Evolutionary conservation across 1,139 yeast genomes (phyloP), one percentile per base, ranked within the genome.

Genomic region (Zygoascus meyerae): DNA sequence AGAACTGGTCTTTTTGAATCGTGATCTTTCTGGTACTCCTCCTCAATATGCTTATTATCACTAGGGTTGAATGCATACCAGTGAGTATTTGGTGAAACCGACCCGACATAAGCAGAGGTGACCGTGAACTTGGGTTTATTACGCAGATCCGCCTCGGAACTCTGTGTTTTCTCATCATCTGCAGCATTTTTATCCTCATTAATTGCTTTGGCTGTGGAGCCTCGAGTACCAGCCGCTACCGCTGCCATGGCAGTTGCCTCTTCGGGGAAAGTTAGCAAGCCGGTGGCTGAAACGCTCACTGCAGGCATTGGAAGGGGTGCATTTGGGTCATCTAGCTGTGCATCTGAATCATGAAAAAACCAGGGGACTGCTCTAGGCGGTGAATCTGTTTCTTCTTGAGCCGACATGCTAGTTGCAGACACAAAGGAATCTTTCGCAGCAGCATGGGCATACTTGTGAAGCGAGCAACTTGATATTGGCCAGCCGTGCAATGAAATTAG

Each of bases 1-100:
- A 64, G 51, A 1, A 66, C 58, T 10, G 56, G 55, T 8, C 44
- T 47, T 9, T 50, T 51, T 2, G 42, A 30, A n/a, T 8, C 30
- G n/a, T 40, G 45, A n/a, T 36, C 40, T 7, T 36, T 42, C 2
- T 42, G 42, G 11, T 39, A 33, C 15, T 47, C 45, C 26, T 43
- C 37, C 21, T 52, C 45, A 32, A 47, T 26, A 31, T 38, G 45
- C 8, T 33, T 40, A 8, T 43, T 48, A 48, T 69, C 72, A 34
- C 58, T 54, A 1, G 72, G 71, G 17, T 55, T 61, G 55, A 69
- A 69, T 2, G 73, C 69, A 10, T 58, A 55, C 73, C 73, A 69
- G 12, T 54, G 51, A 2, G 57, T 34, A 40, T 51, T 52, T 2
- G 69, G 69, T 2, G 52, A 48, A 1, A 65, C 49, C 2, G 60